Conservation (phyloP, 225 moss, liverwort and hornwort genomes). For the Antitrichia curtipendula region DNA sequence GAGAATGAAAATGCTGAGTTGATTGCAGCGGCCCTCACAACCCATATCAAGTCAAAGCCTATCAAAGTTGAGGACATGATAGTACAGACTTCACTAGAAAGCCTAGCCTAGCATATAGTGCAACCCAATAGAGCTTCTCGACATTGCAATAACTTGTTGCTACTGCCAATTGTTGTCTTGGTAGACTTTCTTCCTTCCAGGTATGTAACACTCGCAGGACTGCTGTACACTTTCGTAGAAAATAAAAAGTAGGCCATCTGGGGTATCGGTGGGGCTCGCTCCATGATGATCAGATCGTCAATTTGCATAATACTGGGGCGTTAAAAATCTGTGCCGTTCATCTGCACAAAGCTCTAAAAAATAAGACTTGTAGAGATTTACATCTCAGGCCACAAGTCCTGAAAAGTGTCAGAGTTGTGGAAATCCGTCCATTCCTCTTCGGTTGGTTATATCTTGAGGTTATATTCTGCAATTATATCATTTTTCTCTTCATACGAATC, state of each 20-base stretch:
- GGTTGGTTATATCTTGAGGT: not conserved
- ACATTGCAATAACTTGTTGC: conserved; percentile 24
- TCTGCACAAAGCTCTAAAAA: too few species aligned
- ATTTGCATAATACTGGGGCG: not conserved
- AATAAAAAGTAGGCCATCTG: not conserved
- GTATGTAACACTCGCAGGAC: not conserved
- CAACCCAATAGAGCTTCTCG: not conserved
- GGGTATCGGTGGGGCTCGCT: not conserved
- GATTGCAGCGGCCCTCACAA: conserved; percentile 34
- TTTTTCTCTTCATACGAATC: not conserved
- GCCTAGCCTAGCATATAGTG: not conserved
- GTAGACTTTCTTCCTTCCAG: not conserved
- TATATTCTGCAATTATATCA: not conserved
- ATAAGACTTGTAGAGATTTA: not conserved
- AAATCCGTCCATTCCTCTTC: not conserved
- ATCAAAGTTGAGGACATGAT: not conserved
- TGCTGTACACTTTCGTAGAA: not conserved
- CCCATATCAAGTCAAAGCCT: not conserved
- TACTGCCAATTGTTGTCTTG: not conserved
- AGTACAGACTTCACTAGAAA: conserved; percentile 1
- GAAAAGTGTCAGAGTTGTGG: not conserved
- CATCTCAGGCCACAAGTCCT: not conserved
- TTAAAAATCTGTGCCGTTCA: too few species aligned
- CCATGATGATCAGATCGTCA: not conserved
- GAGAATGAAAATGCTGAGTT: conserved; percentile 62